Evolutionary conservation across 306 rosid genomes (phyloP).

Genomic region (Acacia melanoxylon): DNA sequence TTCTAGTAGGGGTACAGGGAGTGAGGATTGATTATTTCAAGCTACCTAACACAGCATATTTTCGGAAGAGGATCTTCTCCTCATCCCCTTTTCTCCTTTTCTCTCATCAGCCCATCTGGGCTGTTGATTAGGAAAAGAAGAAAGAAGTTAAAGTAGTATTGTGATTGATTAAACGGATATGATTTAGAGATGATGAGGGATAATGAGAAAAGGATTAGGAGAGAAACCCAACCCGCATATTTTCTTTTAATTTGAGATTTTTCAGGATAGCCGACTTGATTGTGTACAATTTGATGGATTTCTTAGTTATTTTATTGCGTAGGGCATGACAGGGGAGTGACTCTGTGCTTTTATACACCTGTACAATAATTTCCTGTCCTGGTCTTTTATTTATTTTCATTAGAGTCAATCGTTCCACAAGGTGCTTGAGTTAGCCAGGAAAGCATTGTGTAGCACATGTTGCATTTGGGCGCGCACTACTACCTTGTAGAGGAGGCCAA

Average conservation of each 20-base stretch:
- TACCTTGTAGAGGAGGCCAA: background rate
- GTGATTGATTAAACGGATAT: too few species aligned
- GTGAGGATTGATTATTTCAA: background rate
- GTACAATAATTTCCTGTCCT: background rate
- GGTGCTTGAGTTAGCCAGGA: background rate
- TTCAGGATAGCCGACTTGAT: background rate
- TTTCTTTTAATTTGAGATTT: background rate
- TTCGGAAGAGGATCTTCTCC: too few species aligned
- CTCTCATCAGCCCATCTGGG: too few species aligned
- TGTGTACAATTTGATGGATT: background rate
- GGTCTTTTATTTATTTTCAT: background rate
- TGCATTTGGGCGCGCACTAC: background rate
- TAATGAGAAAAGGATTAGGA: too few species aligned
- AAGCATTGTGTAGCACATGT: background rate
- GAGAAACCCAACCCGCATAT: too few species aligned
- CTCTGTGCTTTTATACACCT: background rate
- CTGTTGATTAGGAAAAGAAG: too few species aligned
- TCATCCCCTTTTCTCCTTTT: too few species aligned
- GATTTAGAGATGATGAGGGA: too few species aligned
- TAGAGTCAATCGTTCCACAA: background rate
- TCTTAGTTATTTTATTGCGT: background rate
- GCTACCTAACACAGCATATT: background rate
- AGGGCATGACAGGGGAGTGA: background rate
- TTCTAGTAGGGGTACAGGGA: background rate
- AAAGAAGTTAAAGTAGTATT: too few species aligned